phyloP scores from a whole-genome alignment of 139 green algal genomes.

The Chlamydomonas schloesseri region DNA sequence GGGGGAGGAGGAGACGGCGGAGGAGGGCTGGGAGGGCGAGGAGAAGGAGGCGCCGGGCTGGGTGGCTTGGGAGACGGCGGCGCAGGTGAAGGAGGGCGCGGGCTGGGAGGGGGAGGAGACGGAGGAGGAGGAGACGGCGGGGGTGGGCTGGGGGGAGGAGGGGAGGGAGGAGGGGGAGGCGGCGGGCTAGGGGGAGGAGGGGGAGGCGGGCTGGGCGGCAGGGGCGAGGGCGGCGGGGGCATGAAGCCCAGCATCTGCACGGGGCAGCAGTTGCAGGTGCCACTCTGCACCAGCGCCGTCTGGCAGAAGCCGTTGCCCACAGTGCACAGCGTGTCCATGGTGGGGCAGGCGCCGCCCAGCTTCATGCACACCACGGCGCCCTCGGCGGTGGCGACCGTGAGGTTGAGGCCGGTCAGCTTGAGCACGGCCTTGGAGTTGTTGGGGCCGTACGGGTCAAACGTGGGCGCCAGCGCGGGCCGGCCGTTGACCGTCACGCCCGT shows the following conservation, averaged over 20 bases:
- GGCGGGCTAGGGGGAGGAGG: conserved; percentile 15
- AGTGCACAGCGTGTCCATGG: conserved; percentile 27
- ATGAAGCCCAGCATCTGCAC: conserved; percentile 28
- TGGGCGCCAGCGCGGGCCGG: not conserved
- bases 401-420: conserved; percentile 40
- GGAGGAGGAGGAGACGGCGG: not conserved
- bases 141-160: not conserved
- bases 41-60: not conserved
- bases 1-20: not conserved
- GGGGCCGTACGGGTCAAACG: conserved; percentile 12
- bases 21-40: not conserved
- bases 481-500: conserved; percentile 11
- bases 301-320: conserved; percentile 28
- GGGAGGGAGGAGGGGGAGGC: not conserved
- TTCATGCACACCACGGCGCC: conserved; percentile 44
- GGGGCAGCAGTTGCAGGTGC: conserved; percentile 50
- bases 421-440: conserved; percentile 13
- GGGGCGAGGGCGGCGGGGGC: conserved; percentile 29
- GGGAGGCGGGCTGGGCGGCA: not conserved
- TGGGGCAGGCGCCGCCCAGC: conserved; percentile 5
- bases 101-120: conserved; percentile 9
- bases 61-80: not conserved
- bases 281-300: conserved; percentile 37
- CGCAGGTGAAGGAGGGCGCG: not conserved
- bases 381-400: conserved; percentile 15